Evolutionary conservation across 192 early-diverging fungal species (phyloP).

Genomic region (Linnemannia schmuckeri): DNA sequence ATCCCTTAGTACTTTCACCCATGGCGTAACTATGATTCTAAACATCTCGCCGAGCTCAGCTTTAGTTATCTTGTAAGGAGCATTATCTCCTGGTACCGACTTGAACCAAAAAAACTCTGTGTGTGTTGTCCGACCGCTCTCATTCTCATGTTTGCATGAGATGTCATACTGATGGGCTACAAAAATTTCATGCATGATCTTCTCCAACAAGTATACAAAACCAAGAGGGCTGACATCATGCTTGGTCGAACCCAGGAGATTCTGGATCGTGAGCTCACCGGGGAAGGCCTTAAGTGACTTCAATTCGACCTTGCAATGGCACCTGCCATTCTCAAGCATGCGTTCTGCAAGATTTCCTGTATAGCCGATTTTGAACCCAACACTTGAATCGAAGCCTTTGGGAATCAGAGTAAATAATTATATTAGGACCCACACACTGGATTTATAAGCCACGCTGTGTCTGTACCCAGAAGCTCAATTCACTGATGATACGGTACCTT

Average conservation of each 20-base stretch:
- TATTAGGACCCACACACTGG: conserved; percentile 16
- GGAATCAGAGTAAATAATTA: conserved; percentile 21
- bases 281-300: conserved; percentile 20
- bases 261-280: conserved; percentile 11
- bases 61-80: conserved; percentile 26
- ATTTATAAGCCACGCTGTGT: conserved; percentile 18
- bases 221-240: conserved; percentile 15
- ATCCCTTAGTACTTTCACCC: conserved; percentile 23
- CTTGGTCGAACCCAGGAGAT: conserved; percentile 3
- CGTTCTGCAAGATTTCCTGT: conserved; percentile 19
- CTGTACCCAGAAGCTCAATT: conserved; percentile 26
- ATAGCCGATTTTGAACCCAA: conserved; percentile 34
- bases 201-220: conserved; percentile 33
- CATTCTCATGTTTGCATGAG: conserved; percentile 21
- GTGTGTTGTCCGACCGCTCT: conserved; percentile 27
- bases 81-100: conserved; percentile 17
- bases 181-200: conserved; percentile 29
- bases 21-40: conserved; percentile 21
- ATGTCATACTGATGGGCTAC: conserved; percentile 29
- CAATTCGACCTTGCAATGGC: conserved; percentile 22
- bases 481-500: conserved; percentile 28
- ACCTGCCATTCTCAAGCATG: not conserved
- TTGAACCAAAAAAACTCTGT: conserved; percentile 33
- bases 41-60: conserved; percentile 12
- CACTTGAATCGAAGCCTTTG: conserved; percentile 27